Base-by-base conservation (phyloP, 352 stramenopile genomes). In the Peronospora tabacina region DNA sequence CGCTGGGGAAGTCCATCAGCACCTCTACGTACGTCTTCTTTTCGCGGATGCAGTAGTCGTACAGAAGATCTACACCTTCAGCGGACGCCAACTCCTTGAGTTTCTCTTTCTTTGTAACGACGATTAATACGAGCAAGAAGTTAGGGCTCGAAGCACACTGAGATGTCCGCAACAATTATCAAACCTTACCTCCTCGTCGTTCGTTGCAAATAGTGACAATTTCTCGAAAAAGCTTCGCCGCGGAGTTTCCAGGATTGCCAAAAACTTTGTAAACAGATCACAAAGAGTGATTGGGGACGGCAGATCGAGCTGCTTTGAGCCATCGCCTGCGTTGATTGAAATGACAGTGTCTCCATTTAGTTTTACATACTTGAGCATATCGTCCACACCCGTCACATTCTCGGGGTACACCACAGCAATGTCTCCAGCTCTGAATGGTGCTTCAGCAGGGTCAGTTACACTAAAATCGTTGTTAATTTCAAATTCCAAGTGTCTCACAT, bases 21-120 rank as follows among this genome's bases (percentile, higher is more conserved):
- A 85, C 79, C 36, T 97, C 91, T 10, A 72, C 70, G 51, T 95
- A 94, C 26, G 79, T 95, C 49, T 94, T 88, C 50, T 91, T 90
- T 54, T 97, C 90, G 19, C 83, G 80, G 32, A 93, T 90, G 66
- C 84, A 94, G 61, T 97, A 98, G 55, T 96, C 82, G 54, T 95
- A 88, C n/a, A 96, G 79, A 26, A 97, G 60, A 45, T 97, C 91
- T 0, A 82, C 84, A 26, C 91, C 91, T 32, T 87, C 82, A 1
- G 85, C 71, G 10, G 83, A 95, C 6, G 77, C 67, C 6, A 98
- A 62, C 52, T 97, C 90, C 28, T 89, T 55, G 1, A 97, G 72
- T 40, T 97, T 97, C 36, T 97, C 90, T 62, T 81, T 89, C 74
- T 88, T 35, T 34, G 30, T 17, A 44, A 30, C 12, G 9, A 11